Conservation (phyloP, 2,329 filamentous ascomycete genomes). For the Curvularia hawaiiensis region DNA sequence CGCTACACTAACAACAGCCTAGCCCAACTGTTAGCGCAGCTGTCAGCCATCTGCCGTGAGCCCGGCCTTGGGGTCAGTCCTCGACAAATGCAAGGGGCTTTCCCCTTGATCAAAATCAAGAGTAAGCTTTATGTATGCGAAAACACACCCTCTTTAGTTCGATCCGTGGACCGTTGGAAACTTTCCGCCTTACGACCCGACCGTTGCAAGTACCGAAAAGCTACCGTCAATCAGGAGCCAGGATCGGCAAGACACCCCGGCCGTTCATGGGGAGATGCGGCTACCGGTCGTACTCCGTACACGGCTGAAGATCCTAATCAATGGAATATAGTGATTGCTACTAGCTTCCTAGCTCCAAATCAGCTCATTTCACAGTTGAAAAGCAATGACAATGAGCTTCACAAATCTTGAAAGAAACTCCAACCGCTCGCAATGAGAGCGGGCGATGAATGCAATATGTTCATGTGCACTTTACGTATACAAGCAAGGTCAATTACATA, state of each 20-base stretch:
- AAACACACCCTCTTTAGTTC: no score
- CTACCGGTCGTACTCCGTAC: neutral
- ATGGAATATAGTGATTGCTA: neutral
- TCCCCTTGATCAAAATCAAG: neutral
- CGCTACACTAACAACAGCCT: neutral
- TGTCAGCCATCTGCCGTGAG: neutral
- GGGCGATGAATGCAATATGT: neutral
- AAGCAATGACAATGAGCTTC: neutral
- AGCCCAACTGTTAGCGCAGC: neutral
- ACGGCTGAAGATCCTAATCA: neutral
- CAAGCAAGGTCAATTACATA: no score
- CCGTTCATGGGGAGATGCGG: neutral
- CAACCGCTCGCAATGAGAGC: neutral
- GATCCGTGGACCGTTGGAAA: neutral
- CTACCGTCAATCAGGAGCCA: neutral
- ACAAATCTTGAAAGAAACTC: neutral
- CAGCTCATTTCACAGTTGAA: neutral
- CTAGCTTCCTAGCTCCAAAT: neutral
- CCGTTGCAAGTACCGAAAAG: neutral
- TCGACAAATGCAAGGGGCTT: neutral
- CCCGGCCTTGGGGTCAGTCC: neutral
- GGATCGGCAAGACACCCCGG: neutral
- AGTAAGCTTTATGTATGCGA: neutral
- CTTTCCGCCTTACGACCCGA: neutral
- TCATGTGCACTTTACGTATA: neutral